Evolutionary conservation across 129 eudicot species (phyloP), one percentile per base, ranked within the genome.

Genomic region (Flaveria ramosissima): DNA sequence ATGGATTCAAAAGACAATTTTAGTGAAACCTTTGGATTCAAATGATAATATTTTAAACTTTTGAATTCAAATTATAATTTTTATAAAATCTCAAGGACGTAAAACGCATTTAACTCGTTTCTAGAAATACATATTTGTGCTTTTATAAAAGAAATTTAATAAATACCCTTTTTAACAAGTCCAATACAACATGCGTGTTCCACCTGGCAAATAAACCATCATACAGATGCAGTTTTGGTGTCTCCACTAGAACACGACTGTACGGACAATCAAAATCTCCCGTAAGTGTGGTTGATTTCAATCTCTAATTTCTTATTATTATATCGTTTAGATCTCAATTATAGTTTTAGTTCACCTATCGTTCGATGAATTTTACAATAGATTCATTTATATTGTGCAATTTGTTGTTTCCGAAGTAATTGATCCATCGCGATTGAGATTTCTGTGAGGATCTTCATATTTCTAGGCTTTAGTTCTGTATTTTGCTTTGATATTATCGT

Each of bases 191-290:
- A 26, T 13, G 46, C 64, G 61, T 50, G 57, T 55, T 55, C 75
- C 81, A 77, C 69, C 63, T 77, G 75, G 11, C 81, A 24, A 19
- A 23, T 21, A 68, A 42, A 55, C 43, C 27, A 77, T 55, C 43
- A 6, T 47, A 27, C 75, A 59, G 41, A 26, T 55, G 45, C 20
- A 43, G 57, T 16, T 65, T 6, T n/a, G 30, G 74, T 15, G 30
- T 15, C 17, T 30, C 24, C 68, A 7, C 59, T 43, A 23, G 61
- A 68, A 77, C 61, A 23, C 59, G 9, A 68, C 36, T 77, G 75
- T 77, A 77, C 81, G 69, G 75, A 77, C 62, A 17, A 26, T 53
- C 57, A 41, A 10, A 68, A 77, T 68, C 70, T 68, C 75, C 55
- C 24, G 68, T 77, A 77, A 75, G 62, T 75, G 20, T 75, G 0